These are phyloP conservation scores for Decorospora gaudefroyi DNA, from an alignment of 2,329 filamentous ascomycete genomes.

Conservation along the genomic window DNA sequence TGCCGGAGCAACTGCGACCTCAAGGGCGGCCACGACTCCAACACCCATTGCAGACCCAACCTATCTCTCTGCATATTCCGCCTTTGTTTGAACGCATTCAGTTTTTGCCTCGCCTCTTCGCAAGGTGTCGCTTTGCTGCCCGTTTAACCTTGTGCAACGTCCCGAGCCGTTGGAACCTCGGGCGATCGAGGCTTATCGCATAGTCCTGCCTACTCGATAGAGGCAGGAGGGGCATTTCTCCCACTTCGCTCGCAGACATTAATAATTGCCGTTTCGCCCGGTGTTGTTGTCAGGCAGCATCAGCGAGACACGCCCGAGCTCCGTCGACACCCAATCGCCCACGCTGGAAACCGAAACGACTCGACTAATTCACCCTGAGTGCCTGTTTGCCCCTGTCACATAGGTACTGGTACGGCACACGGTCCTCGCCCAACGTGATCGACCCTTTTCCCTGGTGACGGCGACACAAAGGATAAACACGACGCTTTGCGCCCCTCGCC, in stretches of 20 bases:
- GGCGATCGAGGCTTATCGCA: constrained; percentile 45
- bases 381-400: constrained; percentile 41
- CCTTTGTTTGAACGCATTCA: too few species aligned
- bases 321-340: constrained; percentile 38
- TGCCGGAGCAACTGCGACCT: constrained; percentile 7
- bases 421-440: too few species aligned
- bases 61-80: background rate
- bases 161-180: constrained; percentile 36
- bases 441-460: constrained; percentile 26
- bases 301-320: constrained; percentile 29
- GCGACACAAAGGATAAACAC: constrained; percentile 40
- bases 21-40: constrained; percentile 12
- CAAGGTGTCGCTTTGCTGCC: constrained; percentile 10
- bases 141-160: constrained; percentile 17
- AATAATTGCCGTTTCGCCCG: too few species aligned
- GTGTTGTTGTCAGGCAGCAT: constrained; percentile 42
- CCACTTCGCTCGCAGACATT: too few species aligned
- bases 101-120: background rate
- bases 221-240: constrained; percentile 30
- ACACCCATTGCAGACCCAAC: constrained; percentile 14
- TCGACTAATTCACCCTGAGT: constrained; percentile 31
- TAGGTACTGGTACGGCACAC: constrained; percentile 16
- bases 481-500: constrained; percentile 11
- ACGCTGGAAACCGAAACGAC: constrained; percentile 28
- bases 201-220: constrained; percentile 22